Percentiles rank a stretch among this genome's conserved stretches.
Conservation (phyloP, 306 rosid species). For the Pueraria montana region DNA sequence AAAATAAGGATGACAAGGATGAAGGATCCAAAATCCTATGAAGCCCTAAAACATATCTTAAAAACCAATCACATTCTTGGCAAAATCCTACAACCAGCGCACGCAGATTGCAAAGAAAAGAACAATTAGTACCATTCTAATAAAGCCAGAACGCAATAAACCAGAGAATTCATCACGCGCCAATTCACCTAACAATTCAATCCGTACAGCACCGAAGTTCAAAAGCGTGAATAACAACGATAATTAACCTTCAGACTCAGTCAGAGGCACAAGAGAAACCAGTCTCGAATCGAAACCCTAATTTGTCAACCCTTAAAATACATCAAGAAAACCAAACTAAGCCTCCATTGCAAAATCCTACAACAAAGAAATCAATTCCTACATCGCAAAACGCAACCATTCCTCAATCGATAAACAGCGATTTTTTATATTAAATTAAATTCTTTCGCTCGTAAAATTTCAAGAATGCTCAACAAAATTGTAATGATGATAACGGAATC, state of each 20-base stretch:
- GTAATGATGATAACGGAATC: background rate
- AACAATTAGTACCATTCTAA: conserved; percentile 2
- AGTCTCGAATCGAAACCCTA: background rate
- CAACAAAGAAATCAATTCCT: background rate
- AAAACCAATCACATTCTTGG: background rate
- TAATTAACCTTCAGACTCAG: background rate
- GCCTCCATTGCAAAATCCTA: background rate
- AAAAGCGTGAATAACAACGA: background rate
- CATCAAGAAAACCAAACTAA: conserved; percentile 17
- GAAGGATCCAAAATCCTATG: background rate
- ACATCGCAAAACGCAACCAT: conserved; percentile 6
- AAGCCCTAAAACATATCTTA: background rate
- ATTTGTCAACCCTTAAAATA: background rate
- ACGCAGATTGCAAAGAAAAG: background rate
- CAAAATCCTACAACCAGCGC: background rate
- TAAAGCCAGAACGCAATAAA: background rate
- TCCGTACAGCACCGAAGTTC: background rate
- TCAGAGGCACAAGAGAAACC: background rate
- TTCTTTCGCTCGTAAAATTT: background rate
- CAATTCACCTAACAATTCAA: background rate
- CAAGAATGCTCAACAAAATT: background rate
- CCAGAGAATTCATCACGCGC: conserved; percentile 16
- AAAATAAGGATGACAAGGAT: conserved; percentile 4
- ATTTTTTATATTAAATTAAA: no score
- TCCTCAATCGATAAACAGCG: background rate